Evolutionary conservation across 257 asterid species (phyloP).

Genomic region (Cruciata laevipes): DNA sequence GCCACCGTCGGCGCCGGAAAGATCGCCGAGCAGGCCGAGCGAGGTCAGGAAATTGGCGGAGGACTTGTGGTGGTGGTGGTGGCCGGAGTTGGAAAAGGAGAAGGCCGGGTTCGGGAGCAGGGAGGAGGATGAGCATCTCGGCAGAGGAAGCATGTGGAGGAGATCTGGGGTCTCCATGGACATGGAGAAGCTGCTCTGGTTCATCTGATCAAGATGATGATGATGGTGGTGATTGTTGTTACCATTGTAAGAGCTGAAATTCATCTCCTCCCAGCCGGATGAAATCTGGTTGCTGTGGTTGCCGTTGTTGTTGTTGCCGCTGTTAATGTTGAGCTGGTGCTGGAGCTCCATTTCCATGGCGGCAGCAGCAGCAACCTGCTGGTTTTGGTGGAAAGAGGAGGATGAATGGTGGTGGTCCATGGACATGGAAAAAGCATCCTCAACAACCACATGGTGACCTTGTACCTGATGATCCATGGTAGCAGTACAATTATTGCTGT

Average conservation of each 20-base stretch:
- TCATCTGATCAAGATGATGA: conserved; percentile 21
- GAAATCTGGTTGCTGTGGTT: conserved; percentile 22
- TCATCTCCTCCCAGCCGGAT: conserved; percentile 50
- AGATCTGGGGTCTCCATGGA: conserved; percentile 24
- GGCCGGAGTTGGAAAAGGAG: conserved; percentile 22
- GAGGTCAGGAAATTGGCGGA: conserved; percentile 46
- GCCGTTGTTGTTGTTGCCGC: conserved; percentile 22
- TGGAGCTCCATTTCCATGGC: conserved; percentile 65
- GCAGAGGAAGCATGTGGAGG: conserved; percentile 62
- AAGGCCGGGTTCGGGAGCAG: conserved; percentile 43
- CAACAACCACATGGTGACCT: conserved; percentile 26
- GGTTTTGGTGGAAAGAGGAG: conserved; percentile 21
- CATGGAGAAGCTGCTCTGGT: conserved; percentile 23
- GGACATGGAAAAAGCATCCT: conserved; percentile 42
- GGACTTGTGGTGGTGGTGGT: conserved; percentile 20
- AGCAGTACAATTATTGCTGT: not conserved
- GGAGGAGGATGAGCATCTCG: conserved; percentile 41
- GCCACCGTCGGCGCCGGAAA: conserved; percentile 18
- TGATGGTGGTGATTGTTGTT: conserved; percentile 18
- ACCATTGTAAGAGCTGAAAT: conserved; percentile 11
- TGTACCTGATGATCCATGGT: conserved; percentile 24
- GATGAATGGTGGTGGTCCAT: conserved; percentile 20
- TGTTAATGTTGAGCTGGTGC: conserved; percentile 36
- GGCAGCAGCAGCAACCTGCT: conserved; percentile 24
- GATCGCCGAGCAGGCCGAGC: conserved; percentile 61